These are phyloP conservation scores for Candida broadrunensis DNA, from an alignment of 805 yeast genomes.

Conservation along the genomic window DNA sequence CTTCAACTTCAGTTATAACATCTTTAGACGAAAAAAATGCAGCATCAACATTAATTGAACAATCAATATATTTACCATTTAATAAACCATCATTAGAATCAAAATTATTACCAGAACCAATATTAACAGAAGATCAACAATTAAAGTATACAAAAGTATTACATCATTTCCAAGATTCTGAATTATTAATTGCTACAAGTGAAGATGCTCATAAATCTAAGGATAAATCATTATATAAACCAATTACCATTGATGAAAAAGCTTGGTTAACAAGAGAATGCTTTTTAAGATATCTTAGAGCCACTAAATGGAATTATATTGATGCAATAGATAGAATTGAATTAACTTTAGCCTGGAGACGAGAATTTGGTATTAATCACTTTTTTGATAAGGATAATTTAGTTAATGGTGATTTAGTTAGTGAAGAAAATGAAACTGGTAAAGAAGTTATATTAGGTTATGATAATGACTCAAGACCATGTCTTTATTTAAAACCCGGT, in stretches of 20 bases:
- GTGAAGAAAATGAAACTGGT: conserved; percentile 83
- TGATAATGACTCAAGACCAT: conserved; percentile 88
- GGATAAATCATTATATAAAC: conserved; percentile 26
- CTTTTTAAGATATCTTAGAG: conserved; percentile 82
- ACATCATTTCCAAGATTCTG: conserved; percentile 56
- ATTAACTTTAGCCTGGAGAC: conserved; percentile 85
- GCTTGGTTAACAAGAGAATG: conserved; percentile 96
- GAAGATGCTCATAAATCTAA: conserved; percentile 47
- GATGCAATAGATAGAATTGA: conserved; percentile 75
- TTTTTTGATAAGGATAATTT: conserved; percentile 39
- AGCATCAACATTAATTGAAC: conserved; percentile 5
- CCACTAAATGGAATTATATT: conserved; percentile 81
- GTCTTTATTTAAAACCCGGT: conserved; percentile 89
- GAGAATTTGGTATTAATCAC: conserved; percentile 72
- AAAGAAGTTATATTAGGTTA: conserved; percentile 89
- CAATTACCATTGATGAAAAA: conserved; percentile 51
- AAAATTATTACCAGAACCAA: conserved; percentile 46
- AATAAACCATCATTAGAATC: conserved; percentile 27
- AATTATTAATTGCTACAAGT: conserved; percentile 45
- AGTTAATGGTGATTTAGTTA: conserved; percentile 54
- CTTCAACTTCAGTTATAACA: conserved; percentile 6
- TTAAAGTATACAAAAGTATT: conserved; percentile 62
- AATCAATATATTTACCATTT: conserved; percentile 17
- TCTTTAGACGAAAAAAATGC: conserved; percentile 3
- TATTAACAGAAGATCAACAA: conserved; percentile 53